Evolutionary conservation across 2,329 filamentous ascomycete species (phyloP).

Genomic region (Ophiocordyceps camponoti-leonardi): DNA sequence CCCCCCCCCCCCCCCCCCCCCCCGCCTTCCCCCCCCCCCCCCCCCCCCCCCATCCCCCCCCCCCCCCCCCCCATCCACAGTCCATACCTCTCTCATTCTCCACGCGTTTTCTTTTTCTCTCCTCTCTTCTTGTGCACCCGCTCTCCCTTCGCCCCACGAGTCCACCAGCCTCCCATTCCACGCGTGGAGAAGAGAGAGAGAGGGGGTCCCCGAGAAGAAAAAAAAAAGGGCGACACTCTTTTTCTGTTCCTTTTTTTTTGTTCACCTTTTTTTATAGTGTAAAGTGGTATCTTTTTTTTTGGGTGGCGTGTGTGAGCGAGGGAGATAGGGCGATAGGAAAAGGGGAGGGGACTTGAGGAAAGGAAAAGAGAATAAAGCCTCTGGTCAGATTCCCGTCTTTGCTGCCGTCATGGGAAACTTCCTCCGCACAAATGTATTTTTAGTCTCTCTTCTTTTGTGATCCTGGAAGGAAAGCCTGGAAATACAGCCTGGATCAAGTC

Average conservation of each 20-base stretch:
- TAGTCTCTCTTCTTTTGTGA: not conserved
- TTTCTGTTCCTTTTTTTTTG: too few relatives aligned
- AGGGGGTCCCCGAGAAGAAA: too few relatives aligned
- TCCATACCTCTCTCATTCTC: too few relatives aligned
- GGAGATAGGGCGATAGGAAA: not conserved
- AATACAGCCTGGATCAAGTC: not conserved
- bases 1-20: too few relatives aligned
- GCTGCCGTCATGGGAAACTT: not conserved
- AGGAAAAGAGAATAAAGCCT: not conserved
- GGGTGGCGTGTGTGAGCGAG: too few relatives aligned
- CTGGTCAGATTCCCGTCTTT: not conserved
- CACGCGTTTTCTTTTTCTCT: not conserved
- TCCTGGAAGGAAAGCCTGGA: not conserved
- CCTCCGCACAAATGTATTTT: not conserved
- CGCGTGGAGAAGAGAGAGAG: not conserved
- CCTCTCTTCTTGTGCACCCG: too few relatives aligned
- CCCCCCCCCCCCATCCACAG: too few relatives aligned
- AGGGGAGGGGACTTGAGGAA: not conserved
- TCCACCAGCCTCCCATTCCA: not conserved
- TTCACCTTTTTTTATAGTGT: too few relatives aligned
- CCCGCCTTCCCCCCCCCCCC: too few relatives aligned
- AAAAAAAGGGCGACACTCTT: too few relatives aligned
- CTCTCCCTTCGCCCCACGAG: not conserved
- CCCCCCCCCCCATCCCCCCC: too few relatives aligned
- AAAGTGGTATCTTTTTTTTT: not conserved